Evolutionary conservation across 805 yeast species (phyloP), one percentile per base, ranked within the genome.

Genomic region (Metschnikowia gelsemii): DNA sequence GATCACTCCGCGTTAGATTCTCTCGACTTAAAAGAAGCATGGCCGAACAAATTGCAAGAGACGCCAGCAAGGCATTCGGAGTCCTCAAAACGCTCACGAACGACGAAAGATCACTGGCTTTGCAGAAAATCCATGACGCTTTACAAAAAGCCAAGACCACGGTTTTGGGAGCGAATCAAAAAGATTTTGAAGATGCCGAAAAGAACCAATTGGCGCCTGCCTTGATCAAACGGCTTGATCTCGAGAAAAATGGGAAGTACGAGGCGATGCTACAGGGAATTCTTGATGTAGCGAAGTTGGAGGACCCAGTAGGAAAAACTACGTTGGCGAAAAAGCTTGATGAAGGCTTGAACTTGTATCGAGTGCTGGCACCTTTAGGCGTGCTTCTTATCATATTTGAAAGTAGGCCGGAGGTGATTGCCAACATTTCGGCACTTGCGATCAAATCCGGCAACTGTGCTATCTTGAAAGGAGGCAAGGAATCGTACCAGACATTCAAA

Each of bases 371-470:
- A 20, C 99, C 99, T 11, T 89, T 93, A 4, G 99, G 99, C 14
- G 97, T 88, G 0, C 64, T 93, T 32, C 71, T 93, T 47, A 89
- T 93, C 33, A 95, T 93, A 41, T 93, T 93, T 62, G 99, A 93
- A 65, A 80, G 96, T 22, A 78, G 99, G 57, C 99, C 99, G 27
- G 99, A 93, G 62, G 99, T 93, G 8, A 93, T 93, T 69, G 99
- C 99, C 40, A 95, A 93, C 61, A 93, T 93, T 57, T 84, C 96
- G 11, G 93, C 99, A 0, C 73, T 93, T 55, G 96, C 98, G 14
- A 82, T 93, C 60, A 93, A 95, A 63, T 88, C 96, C 2, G 98
- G 97, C 35, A 93, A 93, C 61, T 86, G 97, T 7, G 99, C 97
- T 37, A 93, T 93, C 43, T 74, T 93, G 58, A 93, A 93, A 66